Evolutionary conservation across 805 yeast genomes (phyloP), one percentile per base, ranked within the genome.

Genomic region (Metschnikowia colocasiae): DNA sequence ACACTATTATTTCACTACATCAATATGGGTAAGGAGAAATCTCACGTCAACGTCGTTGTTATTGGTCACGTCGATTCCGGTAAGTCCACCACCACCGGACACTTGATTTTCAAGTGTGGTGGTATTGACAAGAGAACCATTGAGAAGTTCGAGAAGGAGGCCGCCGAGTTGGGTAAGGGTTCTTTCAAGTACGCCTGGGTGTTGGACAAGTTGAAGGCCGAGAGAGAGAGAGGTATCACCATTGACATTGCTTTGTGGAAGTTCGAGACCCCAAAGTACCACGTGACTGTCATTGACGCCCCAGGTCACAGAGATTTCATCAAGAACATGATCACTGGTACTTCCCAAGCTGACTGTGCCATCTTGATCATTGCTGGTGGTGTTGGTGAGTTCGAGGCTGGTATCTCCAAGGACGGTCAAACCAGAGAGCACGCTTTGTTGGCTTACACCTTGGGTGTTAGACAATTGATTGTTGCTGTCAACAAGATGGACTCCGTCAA

Each of bases 41-140:
- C 50, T 41, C 55, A 53, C 57, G 57, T 92, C 82, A 94, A 92
- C 96, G 95, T 92, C 81, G 99, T 94, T 78, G 98, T 94, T 75
- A 92, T 92, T 78, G 99, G 98, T 80, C 98, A 92, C 96, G 98
- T 94, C 97, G 98, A 92, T 81, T 91, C 97, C 69, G 75, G 75
- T 68, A 87, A 87, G 82, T 92, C 97, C 59, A 91, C 98, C 73
- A 92, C 97, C 79, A 91, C 98, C 76, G 97, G 97, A 79, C 97
- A 91, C 85, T 87, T 91, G 80, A 91, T 91, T 74, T 90, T 75
- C 95, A 90, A 90, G 92, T 91, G 97, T 82, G 97, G 97, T 87
- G 97, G 95, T 85, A 88, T 88, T 68, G 97, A 90, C 81, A 90
- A 90, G 89, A 87, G 97, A 83, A 90, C 96, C 75, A 89, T 90